phyloP scores from a whole-genome alignment of 2,329 filamentous ascomycete genomes.

The Exserohilum rostratum region DNA sequence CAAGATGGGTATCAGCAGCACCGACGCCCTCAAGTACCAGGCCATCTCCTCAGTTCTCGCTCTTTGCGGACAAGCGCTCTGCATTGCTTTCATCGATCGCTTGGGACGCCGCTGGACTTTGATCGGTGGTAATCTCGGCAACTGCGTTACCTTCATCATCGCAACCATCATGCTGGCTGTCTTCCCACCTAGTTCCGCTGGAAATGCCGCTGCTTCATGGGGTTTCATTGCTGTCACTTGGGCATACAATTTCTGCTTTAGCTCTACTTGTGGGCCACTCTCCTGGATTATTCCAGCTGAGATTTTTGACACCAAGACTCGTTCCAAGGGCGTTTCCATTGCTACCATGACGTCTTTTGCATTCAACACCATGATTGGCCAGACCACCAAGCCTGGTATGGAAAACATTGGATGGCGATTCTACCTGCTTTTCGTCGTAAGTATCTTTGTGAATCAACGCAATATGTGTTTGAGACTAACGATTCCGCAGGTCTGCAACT shows the following conservation, averaged over 20 bases:
- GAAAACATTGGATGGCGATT: constrained; percentile 60
- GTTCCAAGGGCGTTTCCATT: constrained; percentile 75
- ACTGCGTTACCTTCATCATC: constrained; percentile 74
- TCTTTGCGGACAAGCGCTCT: constrained; percentile 69
- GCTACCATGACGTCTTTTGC: constrained; percentile 76
- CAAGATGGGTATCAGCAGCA: constrained; percentile 70
- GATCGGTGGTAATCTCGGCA: constrained; percentile 74
- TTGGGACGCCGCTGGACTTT: constrained; percentile 74
- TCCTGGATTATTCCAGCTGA: constrained; percentile 70
- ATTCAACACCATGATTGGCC: constrained; percentile 78
- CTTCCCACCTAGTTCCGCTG: constrained; percentile 65
- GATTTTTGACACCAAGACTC: constrained; percentile 78
- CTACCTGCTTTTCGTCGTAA: constrained; percentile 65
- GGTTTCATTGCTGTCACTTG: constrained; percentile 79
- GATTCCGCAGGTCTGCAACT: constrained; percentile 63
- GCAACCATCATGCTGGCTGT: constrained; percentile 62
- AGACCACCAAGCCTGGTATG: constrained; percentile 69
- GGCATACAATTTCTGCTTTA: constrained; percentile 82
- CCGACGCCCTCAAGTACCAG: constrained; percentile 74
- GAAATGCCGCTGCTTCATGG: constrained; percentile 66
- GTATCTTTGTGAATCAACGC: constrained; percentile 16
- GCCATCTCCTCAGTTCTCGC: constrained; percentile 76
- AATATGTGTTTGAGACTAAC: neutral
- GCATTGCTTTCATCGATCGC: constrained; percentile 71
- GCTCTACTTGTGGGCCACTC: constrained; percentile 71